Evolutionary conservation across 352 stramenopile species (phyloP).

Genomic region (Phytophthora litchii): DNA sequence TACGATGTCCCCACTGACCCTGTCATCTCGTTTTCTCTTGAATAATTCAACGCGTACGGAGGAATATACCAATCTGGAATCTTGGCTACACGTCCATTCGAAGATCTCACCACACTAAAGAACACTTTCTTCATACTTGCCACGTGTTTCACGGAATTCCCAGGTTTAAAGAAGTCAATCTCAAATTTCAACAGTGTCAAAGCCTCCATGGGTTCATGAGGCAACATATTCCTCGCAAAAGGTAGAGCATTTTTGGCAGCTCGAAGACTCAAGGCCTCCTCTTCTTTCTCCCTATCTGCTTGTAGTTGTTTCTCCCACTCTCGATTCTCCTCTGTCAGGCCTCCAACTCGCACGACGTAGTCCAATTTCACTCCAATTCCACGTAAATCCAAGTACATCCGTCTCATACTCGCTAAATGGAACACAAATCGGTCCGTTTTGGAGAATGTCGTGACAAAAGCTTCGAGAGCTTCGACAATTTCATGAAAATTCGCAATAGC

Average conservation of each 20-base stretch:
- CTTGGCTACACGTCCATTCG: conserved; percentile 35
- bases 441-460: conserved; percentile 23
- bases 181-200: conserved; percentile 44
- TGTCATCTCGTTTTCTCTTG: conserved; percentile 7
- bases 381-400: conserved; percentile 21
- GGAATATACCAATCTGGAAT: conserved; percentile 40
- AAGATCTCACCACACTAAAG: conserved; percentile 39
- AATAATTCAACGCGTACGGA: conserved; percentile 26
- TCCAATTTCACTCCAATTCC: conserved; percentile 12
- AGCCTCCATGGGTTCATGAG: conserved; percentile 41
- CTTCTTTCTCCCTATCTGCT: conserved; percentile 16
- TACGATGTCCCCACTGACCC: conserved; percentile 19
- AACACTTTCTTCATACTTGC: conserved; percentile 43
- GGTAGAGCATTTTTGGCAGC: conserved; percentile 37
- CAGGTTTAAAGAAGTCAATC: conserved; percentile 36
- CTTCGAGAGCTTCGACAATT: background rate
- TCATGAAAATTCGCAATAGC: background rate
- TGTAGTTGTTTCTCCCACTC: conserved; percentile 18
- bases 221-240: conserved; percentile 31
- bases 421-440: conserved; percentile 29
- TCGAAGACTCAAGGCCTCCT: conserved; percentile 11
- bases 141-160: conserved; percentile 31
- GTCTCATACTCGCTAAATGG: conserved; percentile 30
- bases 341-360: conserved; percentile 5
- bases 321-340: background rate